Percentiles rank a stretch among this genome's conserved stretches.
These are phyloP conservation scores for Neurospora discreta DNA, from an alignment of 495 filamentous ascomycete species.

Conservation along the genomic window DNA sequence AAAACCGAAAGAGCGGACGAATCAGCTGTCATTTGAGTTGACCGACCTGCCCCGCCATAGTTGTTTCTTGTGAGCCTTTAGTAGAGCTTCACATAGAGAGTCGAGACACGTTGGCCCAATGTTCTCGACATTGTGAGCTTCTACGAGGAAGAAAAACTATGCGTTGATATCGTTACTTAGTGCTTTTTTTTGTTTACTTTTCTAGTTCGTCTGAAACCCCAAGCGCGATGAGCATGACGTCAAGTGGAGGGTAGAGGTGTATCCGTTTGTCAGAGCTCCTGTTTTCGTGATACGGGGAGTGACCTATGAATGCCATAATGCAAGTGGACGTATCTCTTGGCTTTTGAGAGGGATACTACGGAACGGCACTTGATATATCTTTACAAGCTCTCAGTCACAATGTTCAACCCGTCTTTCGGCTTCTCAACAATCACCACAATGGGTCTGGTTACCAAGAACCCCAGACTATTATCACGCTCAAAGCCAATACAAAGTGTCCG, in stretches of 20 bases:
- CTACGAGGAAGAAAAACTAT: neutral
- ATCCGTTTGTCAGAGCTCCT: neutral
- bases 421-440: neutral
- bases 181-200: neutral
- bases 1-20: neutral
- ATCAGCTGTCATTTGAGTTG: neutral
- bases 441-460: neutral
- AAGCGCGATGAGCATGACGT: neutral
- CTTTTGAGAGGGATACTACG: neutral
- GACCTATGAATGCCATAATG: neutral
- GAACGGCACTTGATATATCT: neutral
- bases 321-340: neutral
- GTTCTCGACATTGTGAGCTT: neutral
- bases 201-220: neutral
- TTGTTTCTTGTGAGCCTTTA: neutral
- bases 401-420: neutral
- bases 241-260: neutral
- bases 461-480: neutral
- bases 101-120: too few species aligned
- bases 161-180: neutral
- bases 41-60: neutral
- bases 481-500: neutral
- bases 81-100: neutral
- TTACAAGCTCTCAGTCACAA: neutral
- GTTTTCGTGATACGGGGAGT: neutral